phyloP scores from a whole-genome alignment of 441 rosid species.

The Sinapis alba region DNA sequence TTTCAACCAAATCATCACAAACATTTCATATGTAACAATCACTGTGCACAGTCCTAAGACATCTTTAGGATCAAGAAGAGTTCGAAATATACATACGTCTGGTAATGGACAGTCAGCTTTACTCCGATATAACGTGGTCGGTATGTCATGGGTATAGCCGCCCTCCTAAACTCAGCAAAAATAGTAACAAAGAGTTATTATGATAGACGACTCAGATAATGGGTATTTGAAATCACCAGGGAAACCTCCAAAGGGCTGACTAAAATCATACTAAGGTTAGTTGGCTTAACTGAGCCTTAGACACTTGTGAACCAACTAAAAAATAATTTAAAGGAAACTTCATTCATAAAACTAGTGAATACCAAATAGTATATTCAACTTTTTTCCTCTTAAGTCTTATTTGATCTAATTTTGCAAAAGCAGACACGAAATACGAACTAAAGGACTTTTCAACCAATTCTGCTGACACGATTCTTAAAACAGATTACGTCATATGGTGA shows the following conservation, averaged over 20 bases:
- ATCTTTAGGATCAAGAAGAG: constrained; percentile 30
- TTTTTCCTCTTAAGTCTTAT: not conserved
- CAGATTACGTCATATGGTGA: not conserved
- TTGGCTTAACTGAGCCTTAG: not conserved
- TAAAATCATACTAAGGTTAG: not conserved
- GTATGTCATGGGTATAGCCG: constrained; percentile 88
- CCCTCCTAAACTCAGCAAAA: constrained; percentile 56
- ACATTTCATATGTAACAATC: not conserved
- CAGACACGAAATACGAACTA: not conserved
- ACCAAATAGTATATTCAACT: not conserved
- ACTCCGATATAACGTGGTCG: constrained; percentile 91
- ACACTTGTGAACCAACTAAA: not conserved
- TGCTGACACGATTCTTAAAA: not conserved
- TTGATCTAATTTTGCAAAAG: not conserved
- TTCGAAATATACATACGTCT: constrained; percentile 54
- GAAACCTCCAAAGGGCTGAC: not conserved
- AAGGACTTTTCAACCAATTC: not conserved
- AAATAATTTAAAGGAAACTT: not conserved
- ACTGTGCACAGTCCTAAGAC: not conserved
- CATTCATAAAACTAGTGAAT: not conserved
- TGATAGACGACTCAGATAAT: not conserved
- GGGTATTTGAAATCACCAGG: not conserved
- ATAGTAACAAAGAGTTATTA: constrained; percentile 19
- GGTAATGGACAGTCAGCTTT: constrained; percentile 96
- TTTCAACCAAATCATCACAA: not conserved